Conservation (phyloP, 352 stramenopile genomes). For the Pythium aristosporum region DNA sequence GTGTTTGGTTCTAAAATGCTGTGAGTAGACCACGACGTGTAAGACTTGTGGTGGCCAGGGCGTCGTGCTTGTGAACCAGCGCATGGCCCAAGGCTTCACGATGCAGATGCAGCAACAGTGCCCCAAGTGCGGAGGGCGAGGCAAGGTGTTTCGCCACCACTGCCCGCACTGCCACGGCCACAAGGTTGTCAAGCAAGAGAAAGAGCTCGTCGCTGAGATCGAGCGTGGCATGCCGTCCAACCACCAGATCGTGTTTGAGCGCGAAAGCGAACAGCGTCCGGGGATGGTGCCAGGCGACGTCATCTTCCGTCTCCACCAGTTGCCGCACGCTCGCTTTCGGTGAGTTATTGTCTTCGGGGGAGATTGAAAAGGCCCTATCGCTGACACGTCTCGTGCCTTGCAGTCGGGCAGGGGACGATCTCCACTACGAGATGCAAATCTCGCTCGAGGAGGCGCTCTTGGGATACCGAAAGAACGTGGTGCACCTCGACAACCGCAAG, state of each 20-base stretch:
- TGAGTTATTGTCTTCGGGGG: too few species aligned
- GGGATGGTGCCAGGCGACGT: slow-evolving; percentile 92
- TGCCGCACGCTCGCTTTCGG: slow-evolving; percentile 87
- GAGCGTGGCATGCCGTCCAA: slow-evolving; percentile 82
- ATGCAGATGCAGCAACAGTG: slow-evolving; percentile 91
- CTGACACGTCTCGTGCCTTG: not conserved
- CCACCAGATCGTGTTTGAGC: slow-evolving; percentile 87
- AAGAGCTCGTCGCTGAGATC: slow-evolving; percentile 73
- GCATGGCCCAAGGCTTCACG: slow-evolving; percentile 81
- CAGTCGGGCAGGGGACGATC: slow-evolving; percentile 92
- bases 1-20: not conserved
- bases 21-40: slow-evolving; percentile 53
- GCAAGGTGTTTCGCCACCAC: slow-evolving; percentile 94
- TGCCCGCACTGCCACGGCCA: slow-evolving; percentile 88
- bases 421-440: slow-evolving; percentile 95
- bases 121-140: slow-evolving; percentile 82
- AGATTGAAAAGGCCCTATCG: too few species aligned
- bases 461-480: slow-evolving; percentile 92
- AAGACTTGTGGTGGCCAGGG: slow-evolving; percentile 70
- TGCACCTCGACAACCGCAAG: slow-evolving; percentile 93
- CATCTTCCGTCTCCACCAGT: slow-evolving; percentile 93
- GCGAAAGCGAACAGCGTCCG: slow-evolving; percentile 81
- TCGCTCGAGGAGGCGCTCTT: slow-evolving; percentile 95
- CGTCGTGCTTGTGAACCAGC: slow-evolving; percentile 78
- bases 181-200: slow-evolving; percentile 84